Conservation (phyloP, 2,329 filamentous ascomycete genomes). For the Cladophialophora exuberans region DNA sequence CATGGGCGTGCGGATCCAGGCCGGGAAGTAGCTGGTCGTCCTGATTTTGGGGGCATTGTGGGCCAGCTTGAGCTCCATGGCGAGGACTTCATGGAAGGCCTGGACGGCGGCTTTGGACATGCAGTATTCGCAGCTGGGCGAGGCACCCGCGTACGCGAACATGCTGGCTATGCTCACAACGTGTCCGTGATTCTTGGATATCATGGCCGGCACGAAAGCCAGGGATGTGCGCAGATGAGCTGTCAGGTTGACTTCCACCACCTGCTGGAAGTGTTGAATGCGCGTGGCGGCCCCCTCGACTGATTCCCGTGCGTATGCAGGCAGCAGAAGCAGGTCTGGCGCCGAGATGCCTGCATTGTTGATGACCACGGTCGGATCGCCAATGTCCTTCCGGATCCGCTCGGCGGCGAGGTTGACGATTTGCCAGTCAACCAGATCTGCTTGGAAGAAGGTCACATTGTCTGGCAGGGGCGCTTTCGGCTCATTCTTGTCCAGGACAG, state of each 20-base stretch:
- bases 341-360: conserved; percentile 58
- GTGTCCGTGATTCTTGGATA: conserved; percentile 68
- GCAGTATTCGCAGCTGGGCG: conserved; percentile 68
- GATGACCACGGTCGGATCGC: conserved; percentile 48
- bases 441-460: background rate
- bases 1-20: too few species aligned
- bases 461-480: conserved; percentile 65
- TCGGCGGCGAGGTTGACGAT: background rate
- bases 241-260: too few species aligned
- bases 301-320: too few species aligned
- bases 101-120: conserved; percentile 68
- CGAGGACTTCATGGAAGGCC: conserved; percentile 65
- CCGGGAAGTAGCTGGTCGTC: too few species aligned
- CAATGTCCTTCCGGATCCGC: conserved; percentile 44
- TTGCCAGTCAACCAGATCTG: background rate
- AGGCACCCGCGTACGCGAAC: conserved; percentile 62
- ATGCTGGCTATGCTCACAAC: conserved; percentile 70
- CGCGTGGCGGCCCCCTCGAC: too few species aligned
- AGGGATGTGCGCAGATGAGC: too few species aligned
- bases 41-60: conserved; percentile 5
- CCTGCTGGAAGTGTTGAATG: too few species aligned
- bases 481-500: conserved; percentile 66
- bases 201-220: conserved; percentile 71
- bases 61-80: background rate
- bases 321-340: too few species aligned